Percentiles rank a stretch among this genome's conserved stretches.
These are phyloP conservation scores for Oidiodendron maius DNA, from an alignment of 495 filamentous ascomycete species.

Conservation along the genomic window DNA sequence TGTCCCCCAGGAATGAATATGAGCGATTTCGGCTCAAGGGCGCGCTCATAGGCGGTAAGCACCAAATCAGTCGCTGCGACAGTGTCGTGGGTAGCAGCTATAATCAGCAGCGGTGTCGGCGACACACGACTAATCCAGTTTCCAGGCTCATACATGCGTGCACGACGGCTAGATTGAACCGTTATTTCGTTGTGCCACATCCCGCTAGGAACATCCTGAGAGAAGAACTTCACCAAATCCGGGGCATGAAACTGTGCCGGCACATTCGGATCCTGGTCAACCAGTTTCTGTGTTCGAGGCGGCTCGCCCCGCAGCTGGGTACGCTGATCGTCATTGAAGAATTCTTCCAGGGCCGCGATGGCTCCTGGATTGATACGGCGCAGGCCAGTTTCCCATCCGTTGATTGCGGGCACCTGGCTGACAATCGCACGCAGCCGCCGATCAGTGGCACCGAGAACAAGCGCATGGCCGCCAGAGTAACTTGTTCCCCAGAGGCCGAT, in stretches of 20 bases:
- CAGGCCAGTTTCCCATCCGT: conserved; percentile 1
- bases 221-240: too few relatives aligned
- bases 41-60: conserved; percentile 20
- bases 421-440: conserved; percentile 29
- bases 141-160: conserved; percentile 23
- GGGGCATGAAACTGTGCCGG: too few relatives aligned
- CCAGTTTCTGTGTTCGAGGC: too few relatives aligned
- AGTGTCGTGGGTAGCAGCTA: conserved; percentile 22
- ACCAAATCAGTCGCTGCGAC: conserved; percentile 14
- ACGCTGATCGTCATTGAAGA: conserved; percentile 1
- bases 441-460: conserved; percentile 28
- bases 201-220: too few relatives aligned
- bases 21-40: conserved; percentile 26
- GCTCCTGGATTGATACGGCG: background rate
- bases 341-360: background rate
- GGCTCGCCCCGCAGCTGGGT: too few relatives aligned
- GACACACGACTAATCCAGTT: conserved; percentile 25
- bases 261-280: too few relatives aligned
- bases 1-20: conserved; percentile 23
- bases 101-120: conserved; percentile 32
- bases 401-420: background rate
- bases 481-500: conserved; percentile 30
- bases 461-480: conserved; percentile 26
- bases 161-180: too few relatives aligned
- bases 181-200: too few relatives aligned